Evolutionary conservation across 2,329 filamentous ascomycete genomes (phyloP), one percentile per base, ranked within the genome.

Genomic region (Fusarium sp.): DNA sequence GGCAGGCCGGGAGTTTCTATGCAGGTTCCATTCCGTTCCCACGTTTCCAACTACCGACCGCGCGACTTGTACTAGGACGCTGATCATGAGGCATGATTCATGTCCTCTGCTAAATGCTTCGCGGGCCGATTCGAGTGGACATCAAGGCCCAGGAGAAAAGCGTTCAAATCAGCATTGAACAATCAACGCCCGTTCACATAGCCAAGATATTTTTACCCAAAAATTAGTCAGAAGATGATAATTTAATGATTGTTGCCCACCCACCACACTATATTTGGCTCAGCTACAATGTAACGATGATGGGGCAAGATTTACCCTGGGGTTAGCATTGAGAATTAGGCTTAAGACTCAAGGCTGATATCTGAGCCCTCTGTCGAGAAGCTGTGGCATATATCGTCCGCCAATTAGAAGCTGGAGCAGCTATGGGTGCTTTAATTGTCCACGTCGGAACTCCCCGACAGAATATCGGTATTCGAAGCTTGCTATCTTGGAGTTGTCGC

Each of bases 101-200:
- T 24, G 24, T 24, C 48, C 49, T 61, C 51, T 70, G 60, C 68
- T 44, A 60, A 54, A 56, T 62, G 48, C 62, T 74, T 66, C 58
- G 51, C 71, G 71, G 71, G 55, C 66, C 60, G 70, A 74, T 66
- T 71, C 55, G 20, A 60, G 67, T 70, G 65, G 67, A 39, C 49
- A 57, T 54, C 17, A 10, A 37, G 30, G n/a, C 7, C 47, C 24
- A n/a, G 32, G 47, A 30, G 26, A 30, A 28, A 24, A 44, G n/a
- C 15, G 22, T 44, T 15, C 41, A 47, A 41, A 45, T 35, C 45
- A 19, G 41, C 39, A 30, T 45, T 39, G 32, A 62, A 58, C 44
- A 30, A 41, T 30, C 37, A 62, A 58, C 44, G 56, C 61, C 65
- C 10, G 28, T 30, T 30, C 47, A 39, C 55, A 47, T 20, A 35